These are phyloP conservation scores for Gryganskiella cystojenkinii DNA, from an alignment of 192 early-diverging fungal genomes.

Conservation along the genomic window DNA sequence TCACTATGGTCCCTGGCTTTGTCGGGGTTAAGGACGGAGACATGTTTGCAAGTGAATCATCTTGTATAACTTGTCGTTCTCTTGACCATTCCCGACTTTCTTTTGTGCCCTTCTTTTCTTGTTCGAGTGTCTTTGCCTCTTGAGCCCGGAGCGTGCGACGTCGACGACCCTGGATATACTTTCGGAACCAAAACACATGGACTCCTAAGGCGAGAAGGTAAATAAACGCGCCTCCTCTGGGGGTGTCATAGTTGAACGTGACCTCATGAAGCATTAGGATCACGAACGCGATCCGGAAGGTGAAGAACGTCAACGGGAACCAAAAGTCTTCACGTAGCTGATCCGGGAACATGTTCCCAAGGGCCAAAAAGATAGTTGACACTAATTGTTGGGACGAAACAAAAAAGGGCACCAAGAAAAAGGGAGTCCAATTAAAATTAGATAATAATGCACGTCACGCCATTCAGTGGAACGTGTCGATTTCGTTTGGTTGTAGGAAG, in stretches of 20 bases:
- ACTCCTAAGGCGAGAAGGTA: constrained; percentile 17
- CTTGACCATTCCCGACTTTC: not conserved
- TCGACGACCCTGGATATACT: constrained; percentile 5
- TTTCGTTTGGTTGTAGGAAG: not conserved
- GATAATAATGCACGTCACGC: too few relatives aligned
- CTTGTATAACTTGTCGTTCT: not conserved
- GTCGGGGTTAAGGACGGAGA: not conserved
- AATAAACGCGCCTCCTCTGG: not conserved
- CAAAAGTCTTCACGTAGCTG: constrained; percentile 33
- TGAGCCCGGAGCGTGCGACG: not conserved
- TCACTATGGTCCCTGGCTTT: too few relatives aligned
- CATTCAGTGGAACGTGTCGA: not conserved
- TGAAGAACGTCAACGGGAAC: constrained; percentile 23
- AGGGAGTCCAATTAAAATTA: not conserved
- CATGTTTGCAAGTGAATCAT: not conserved
- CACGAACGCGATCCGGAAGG: constrained; percentile 17
- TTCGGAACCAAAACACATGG: constrained; percentile 25
- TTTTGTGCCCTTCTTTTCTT: not conserved
- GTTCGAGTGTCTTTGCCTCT: not conserved
- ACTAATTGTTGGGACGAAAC: constrained; percentile 1
- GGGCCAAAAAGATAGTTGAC: constrained; percentile 13
- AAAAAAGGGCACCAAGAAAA: not conserved
- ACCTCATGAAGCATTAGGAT: constrained; percentile 14
- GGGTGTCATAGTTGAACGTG: constrained; percentile 1
- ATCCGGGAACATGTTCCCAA: constrained; percentile 20